These are phyloP conservation scores for Wilcoxina mikolae DNA, from an alignment of 495 filamentous ascomycete genomes.

Conservation along the genomic window DNA sequence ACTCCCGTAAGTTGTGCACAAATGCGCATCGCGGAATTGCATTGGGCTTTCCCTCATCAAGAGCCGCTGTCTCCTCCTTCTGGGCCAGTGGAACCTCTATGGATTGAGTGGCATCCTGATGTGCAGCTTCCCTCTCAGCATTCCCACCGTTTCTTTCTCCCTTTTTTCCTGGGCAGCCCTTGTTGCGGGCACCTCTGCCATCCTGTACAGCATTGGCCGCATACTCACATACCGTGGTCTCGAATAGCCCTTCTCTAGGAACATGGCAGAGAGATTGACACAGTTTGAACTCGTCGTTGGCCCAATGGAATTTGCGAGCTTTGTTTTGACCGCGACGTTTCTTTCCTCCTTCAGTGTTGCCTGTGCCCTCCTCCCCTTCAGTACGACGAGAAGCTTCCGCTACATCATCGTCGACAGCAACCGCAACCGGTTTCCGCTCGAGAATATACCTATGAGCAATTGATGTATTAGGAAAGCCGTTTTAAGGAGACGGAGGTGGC, in stretches of 20 bases:
- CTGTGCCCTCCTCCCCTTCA: conserved; percentile 25
- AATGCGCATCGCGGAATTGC: conserved; percentile 43
- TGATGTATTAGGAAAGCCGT: conserved; percentile 13
- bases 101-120: conserved; percentile 18
- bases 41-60: not conserved
- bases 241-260: conserved; percentile 27
- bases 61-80: conserved; percentile 33
- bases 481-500: conserved; percentile 1
- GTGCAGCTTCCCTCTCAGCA: conserved; percentile 11
- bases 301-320: conserved; percentile 65
- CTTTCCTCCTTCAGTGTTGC: conserved; percentile 39
- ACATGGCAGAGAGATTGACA: conserved; percentile 67
- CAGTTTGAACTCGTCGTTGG: conserved; percentile 59
- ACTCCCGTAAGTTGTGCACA: conserved; percentile 71
- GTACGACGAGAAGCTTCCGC: conserved; percentile 45
- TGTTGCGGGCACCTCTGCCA: conserved; percentile 1
- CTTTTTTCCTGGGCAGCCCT: conserved; percentile 6
- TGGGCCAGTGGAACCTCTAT: conserved; percentile 7
- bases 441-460: conserved; percentile 43
- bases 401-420: conserved; percentile 46
- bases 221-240: conserved; percentile 18
- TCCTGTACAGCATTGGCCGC: conserved; percentile 9
- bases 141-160: conserved; percentile 8
- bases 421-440: conserved; percentile 6
- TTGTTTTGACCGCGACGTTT: conserved; percentile 77